Percentiles rank a stretch among this genome's conserved stretches.
Evolutionary conservation across 1,284 basidiomycete genomes (phyloP).

Genomic region (Leccinum cinnamomeum): DNA sequence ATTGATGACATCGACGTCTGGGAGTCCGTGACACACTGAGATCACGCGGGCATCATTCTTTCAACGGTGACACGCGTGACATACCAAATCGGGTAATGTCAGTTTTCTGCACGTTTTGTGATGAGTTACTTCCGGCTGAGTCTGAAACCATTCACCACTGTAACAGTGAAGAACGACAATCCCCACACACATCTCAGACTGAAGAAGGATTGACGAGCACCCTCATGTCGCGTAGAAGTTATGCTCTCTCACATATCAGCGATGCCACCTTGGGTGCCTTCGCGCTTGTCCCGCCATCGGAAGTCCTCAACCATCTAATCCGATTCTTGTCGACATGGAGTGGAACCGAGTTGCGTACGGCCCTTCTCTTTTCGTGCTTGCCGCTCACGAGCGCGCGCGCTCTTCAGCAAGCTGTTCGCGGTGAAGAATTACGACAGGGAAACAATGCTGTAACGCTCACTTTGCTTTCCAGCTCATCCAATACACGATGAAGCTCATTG

Average conservation of each 20-base stretch:
- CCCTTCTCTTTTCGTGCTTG: slow-evolving; percentile 12
- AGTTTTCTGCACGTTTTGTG: no score
- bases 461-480: slow-evolving; percentile 55
- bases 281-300: slow-evolving; percentile 53
- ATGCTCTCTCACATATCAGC: slow-evolving; percentile 46
- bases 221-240: slow-evolving; percentile 42
- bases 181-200: not conserved
- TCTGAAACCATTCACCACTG: not conserved
- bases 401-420: slow-evolving; percentile 70
- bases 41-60: no score
- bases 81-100: no score
- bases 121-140: not conserved
- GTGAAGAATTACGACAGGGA: slow-evolving; percentile 35
- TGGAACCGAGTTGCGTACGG: slow-evolving; percentile 71
- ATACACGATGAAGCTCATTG: slow-evolving; percentile 66
- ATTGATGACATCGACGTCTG: no score
- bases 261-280: slow-evolving; percentile 67
- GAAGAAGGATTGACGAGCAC: not conserved
- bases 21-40: no score
- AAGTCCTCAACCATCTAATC: slow-evolving; percentile 66
- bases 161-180: not conserved
- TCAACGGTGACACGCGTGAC: no score
- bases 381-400: slow-evolving; percentile 18
- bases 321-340: slow-evolving; percentile 77
- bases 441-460: not conserved